Base-by-base conservation (phyloP, 768 basidiomycete species). In the Collybiopsis confluens region DNA sequence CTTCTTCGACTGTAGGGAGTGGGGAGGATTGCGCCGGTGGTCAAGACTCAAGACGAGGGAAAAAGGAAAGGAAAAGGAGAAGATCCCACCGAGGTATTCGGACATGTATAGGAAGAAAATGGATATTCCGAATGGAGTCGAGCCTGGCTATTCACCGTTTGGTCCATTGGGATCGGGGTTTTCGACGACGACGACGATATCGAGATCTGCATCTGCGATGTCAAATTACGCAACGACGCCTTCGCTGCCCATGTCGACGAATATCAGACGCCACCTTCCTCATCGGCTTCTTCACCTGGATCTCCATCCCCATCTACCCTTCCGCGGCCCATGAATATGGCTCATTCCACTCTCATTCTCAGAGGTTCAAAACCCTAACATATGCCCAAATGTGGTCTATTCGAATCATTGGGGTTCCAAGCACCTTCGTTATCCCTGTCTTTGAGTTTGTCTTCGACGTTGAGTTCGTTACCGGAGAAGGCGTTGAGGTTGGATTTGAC, bases 321-420 rank as follows among this genome's bases (percentile, higher is more conserved):
- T n/a, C n/a, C n/a, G n/a, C n/a, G n/a, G n/a, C 37, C 47, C 21
- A 16, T 18, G 23, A n/a, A 2, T 24, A n/a, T n/a, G n/a, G n/a
- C n/a, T n/a, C n/a, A n/a, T 20, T 21, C 4, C 20, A 26, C 3
- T 18, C 27, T 18, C 10, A 86, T 55, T 87, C n/a, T n/a, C n/a
- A 86, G 52, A 76, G 85, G 13, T 96, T 90, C 70, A 78, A 84
- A 52, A 91, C 82, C 55, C 65, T 95, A 57, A 89, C 92, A 0
- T 91, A 96, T 54, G 71, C 94, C 57, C 88, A 86, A n/a, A 62
- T 97, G 94, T 94, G 92, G 92, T 5, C 85, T 89, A 65, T 98
- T 97, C 62, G 92, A 95, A 73, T 71, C 78, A 28, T 77, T 83
- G 69, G 94, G 94, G 0, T 97, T 98, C 57, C 79, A 10, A 78